Evolutionary conservation across 2,329 filamentous ascomycete species (phyloP).

Genomic region (Botrytis byssoidea): DNA sequence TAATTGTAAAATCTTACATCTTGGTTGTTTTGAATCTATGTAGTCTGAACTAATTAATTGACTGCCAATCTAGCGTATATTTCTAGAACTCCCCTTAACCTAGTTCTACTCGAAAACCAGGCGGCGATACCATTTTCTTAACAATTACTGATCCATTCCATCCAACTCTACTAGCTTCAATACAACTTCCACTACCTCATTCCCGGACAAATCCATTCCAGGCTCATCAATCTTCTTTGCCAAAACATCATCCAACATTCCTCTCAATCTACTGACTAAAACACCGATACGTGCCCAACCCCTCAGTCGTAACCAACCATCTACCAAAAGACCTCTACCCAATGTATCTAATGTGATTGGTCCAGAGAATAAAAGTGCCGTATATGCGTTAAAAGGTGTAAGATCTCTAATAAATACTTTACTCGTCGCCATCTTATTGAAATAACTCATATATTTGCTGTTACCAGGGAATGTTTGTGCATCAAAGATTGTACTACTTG

Average conservation of each 20-base stretch:
- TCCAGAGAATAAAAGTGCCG: conserved; percentile 83
- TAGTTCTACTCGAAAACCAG: not conserved
- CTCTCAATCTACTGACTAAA: conserved; percentile 75
- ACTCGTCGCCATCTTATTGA: conserved; percentile 84
- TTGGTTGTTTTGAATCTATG: not conserved
- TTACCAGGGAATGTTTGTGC: conserved; percentile 74
- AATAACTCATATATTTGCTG: conserved; percentile 81
- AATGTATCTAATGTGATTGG: conserved; percentile 81
- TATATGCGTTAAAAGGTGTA: conserved; percentile 90
- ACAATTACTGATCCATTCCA: conserved; percentile 62
- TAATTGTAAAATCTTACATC: not conserved
- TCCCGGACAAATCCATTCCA: conserved; percentile 53
- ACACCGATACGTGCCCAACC: conserved; percentile 97
- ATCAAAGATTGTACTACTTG: conserved; percentile 81
- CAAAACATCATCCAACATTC: conserved; percentile 83
- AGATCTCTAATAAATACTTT: conserved; percentile 91
- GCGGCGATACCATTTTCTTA: not conserved
- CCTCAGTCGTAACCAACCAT: conserved; percentile 82
- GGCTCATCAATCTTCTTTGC: conserved; percentile 78
- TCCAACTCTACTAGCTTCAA: conserved; percentile 83
- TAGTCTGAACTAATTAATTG: not conserved
- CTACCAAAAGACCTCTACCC: conserved; percentile 82
- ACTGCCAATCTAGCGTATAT: not conserved
- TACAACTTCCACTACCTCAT: conserved; percentile 74
- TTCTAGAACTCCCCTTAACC: not conserved